Evolutionary conservation across 2,329 filamentous ascomycete genomes (phyloP), one percentile per base, ranked within the genome.

Genomic region (Hirsutella minnesotensis): DNA sequence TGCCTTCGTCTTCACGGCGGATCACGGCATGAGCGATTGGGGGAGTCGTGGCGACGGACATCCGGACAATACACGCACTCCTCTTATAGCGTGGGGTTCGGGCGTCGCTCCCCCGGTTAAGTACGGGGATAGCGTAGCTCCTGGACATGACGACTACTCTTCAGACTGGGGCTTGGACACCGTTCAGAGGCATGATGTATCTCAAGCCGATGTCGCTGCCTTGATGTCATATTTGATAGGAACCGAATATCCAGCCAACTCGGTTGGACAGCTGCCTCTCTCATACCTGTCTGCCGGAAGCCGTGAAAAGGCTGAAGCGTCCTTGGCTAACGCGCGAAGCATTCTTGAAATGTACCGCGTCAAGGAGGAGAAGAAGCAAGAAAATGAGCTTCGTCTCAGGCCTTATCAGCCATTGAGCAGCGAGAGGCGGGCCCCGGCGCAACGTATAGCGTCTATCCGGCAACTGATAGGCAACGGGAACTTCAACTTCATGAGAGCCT

Each of bases 1-100:
- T 0, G 87, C 94, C 0, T 98, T 90, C 59, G 78, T 98, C 13
- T 98, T 98, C 58, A 98, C 94, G 1, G 92, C 92, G 8, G 92
- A 98, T 57, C 92, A 98, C 61, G 92, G 92, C 16, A 98, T 98
- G 92, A 96, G 87, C 56, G 92, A 98, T 62, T 95, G 85, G 82
- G 92, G 94, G n/a, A 96, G 89, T 53, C 94, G 98, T 60, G 94
- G 94, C 33, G 92, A 98, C 60, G 92, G 92, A 8, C 89, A 98
- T 62, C 92, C 92, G 0, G 86, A 98, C 61, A 98, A 96, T 55
- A 98, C 92, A 3, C 78, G 92, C 40, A 98, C 92, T 1, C 92
- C 92, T 1, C 68, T 98, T 27, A 86, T 98, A 51, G 81, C 76
- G 3, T 98, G 92, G 92, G 92, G 92, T 10, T 87, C 92, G 42